Conservation (phyloP, 257 asterid species). For the Craterostigma plantagineum region DNA sequence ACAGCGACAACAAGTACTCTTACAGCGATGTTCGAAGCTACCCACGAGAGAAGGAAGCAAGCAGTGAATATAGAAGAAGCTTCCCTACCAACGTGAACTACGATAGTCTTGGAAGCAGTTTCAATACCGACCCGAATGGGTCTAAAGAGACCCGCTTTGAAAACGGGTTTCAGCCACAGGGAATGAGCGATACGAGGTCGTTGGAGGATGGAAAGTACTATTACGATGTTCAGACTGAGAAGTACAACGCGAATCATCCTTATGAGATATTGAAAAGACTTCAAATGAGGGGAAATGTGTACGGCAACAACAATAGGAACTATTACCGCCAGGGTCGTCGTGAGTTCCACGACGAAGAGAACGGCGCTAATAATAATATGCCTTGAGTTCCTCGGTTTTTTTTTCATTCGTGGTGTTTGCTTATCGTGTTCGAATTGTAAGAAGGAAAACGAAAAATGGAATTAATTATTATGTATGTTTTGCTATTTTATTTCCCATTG, state of each 20-base stretch:
- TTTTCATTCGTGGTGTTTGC: too few relatives aligned
- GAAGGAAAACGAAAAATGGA: too few relatives aligned
- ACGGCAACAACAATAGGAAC: slow-evolving; percentile 14
- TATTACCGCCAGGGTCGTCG: slow-evolving; percentile 7
- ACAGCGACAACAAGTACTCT: too few relatives aligned
- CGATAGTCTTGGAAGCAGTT: too few relatives aligned
- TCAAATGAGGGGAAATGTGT: slow-evolving; percentile 3
- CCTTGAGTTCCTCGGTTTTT: too few relatives aligned
- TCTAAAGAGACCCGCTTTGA: slow-evolving; percentile 8
- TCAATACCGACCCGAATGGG: slow-evolving; percentile 6
- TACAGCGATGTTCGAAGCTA: too few relatives aligned
- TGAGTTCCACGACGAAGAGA: slow-evolving; percentile 4
- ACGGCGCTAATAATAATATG: slow-evolving; percentile 10
- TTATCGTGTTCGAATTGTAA: too few relatives aligned
- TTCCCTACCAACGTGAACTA: too few relatives aligned
- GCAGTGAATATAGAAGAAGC: too few relatives aligned
- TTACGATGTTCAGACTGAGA: slow-evolving; percentile 25
- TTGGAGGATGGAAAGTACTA: slow-evolving; percentile 51
- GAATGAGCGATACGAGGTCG: slow-evolving; percentile 78
- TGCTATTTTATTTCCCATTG: too few relatives aligned
- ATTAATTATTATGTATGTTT: too few relatives aligned
- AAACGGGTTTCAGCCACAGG: slow-evolving; percentile 31
- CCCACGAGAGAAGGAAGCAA: too few relatives aligned
- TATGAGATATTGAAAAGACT: slow-evolving; percentile 16
- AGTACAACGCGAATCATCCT: slow-evolving; percentile 27